Percentiles rank a stretch among this genome's conserved stretches.
Evolutionary conservation across 768 basidiomycete species (phyloP).

Genomic region (Mycena venus): DNA sequence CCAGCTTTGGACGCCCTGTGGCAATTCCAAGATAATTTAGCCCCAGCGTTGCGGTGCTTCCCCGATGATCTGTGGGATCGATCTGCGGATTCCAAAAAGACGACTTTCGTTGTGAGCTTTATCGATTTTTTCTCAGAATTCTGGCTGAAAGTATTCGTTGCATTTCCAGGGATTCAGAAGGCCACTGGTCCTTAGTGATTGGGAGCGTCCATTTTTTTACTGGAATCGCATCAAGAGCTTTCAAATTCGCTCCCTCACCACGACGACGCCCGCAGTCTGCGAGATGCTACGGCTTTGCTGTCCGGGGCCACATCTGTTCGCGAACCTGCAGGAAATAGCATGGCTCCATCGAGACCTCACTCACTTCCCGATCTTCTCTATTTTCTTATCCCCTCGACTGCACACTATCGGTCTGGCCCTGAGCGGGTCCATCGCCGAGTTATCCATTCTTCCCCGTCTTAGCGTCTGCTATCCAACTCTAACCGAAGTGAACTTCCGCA

Average conservation of each 20-base stretch:
- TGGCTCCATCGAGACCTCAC: not conserved
- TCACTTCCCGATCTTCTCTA: not conserved
- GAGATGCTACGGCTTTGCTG: not conserved
- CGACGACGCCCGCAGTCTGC: not conserved
- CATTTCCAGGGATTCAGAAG: not conserved
- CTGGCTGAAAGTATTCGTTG: not conserved
- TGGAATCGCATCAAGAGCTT: not conserved
- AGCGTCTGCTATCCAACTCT: not conserved
- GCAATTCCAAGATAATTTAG: not conserved
- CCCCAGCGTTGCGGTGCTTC: not conserved
- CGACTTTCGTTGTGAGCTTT: not conserved
- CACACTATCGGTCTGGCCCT: not conserved
- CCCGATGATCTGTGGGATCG: not conserved
- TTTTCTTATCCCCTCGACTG: not conserved
- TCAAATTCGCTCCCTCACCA: not conserved
- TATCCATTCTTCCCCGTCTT: not conserved
- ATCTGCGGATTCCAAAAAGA: not conserved
- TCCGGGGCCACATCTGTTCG: not conserved
- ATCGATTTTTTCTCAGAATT: no score
- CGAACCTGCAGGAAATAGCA: not conserved
- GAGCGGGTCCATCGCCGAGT: not conserved
- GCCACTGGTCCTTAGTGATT: not conserved
- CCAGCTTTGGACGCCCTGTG: not conserved
- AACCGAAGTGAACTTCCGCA: not conserved
- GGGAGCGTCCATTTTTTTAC: not conserved